Percentiles rank a stretch among this genome's conserved stretches.
phyloP scores from a whole-genome alignment of 768 basidiomycete genomes.

The Heimioporus sp. region DNA sequence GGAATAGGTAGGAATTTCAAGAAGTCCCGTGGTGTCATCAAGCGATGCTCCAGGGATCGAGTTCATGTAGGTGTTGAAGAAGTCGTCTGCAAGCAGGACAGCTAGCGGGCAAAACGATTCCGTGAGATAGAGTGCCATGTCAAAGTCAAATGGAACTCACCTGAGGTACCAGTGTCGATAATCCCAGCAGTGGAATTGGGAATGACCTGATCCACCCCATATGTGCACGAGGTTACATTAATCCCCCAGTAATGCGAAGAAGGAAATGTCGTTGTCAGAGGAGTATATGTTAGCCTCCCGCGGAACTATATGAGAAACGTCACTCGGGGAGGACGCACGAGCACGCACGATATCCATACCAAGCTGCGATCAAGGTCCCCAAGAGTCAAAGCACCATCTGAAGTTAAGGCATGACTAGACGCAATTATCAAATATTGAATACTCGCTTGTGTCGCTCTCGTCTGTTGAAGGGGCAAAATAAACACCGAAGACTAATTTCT shows the following conservation, averaged over 20 bases:
- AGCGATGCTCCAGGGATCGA: conserved; percentile 14
- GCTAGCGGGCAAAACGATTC: not conserved
- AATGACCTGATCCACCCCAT: conserved; percentile 13
- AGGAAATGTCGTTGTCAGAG: conserved; percentile 26
- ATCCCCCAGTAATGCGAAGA: conserved; percentile 29
- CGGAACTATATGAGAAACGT: conserved; percentile 9
- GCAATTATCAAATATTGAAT: too few species aligned
- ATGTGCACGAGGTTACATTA: conserved; percentile 19
- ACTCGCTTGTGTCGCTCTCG: conserved; percentile 15
- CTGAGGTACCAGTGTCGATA: conserved; percentile 20
- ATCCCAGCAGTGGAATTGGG: conserved; percentile 23
- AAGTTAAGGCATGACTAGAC: not conserved
- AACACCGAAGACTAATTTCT: conserved; percentile 10
- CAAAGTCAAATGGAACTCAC: conserved; percentile 2
- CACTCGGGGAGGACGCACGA: too few species aligned
- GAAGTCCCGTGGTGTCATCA: conserved; percentile 3
- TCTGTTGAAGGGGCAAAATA: conserved; percentile 7
- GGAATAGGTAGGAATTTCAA: conserved; percentile 16
- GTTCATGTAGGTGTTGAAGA: conserved; percentile 12
- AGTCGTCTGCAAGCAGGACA: conserved; percentile 23
- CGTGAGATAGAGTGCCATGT: not conserved
- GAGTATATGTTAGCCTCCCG: conserved; percentile 23
- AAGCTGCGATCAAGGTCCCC: conserved; percentile 8
- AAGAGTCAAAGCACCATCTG: conserved; percentile 18
- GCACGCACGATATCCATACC: conserved; percentile 5